These are phyloP conservation scores for Fusarium tricinctum DNA, from an alignment of 2,329 filamentous ascomycete genomes.

Conservation along the genomic window DNA sequence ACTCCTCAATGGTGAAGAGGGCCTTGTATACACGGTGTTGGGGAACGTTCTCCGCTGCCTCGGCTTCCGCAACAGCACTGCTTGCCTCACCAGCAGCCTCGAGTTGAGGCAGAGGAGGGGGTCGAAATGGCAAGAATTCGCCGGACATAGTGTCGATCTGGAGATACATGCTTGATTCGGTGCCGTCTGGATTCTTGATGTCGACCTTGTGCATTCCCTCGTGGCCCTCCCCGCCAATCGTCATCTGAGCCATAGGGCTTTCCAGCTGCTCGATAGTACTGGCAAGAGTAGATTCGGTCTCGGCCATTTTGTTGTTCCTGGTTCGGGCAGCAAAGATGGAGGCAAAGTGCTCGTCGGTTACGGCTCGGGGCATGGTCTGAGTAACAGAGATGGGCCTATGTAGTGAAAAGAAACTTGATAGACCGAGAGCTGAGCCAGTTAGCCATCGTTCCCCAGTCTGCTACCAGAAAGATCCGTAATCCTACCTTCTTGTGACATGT, in stretches of 20 bases:
- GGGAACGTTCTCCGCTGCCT: constrained; percentile 55
- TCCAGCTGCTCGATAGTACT: constrained; percentile 72
- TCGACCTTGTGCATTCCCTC: constrained; percentile 66
- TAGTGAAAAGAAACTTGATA: constrained; percentile 95
- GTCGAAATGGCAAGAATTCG: constrained; percentile 83
- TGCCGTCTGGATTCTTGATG: constrained; percentile 69
- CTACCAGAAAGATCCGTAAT: not conserved
- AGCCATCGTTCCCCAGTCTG: not conserved
- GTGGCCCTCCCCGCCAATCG: constrained; percentile 60
- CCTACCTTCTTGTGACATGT: constrained; percentile 77
- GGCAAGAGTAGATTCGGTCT: constrained; percentile 77
- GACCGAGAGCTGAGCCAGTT: constrained; percentile 76
- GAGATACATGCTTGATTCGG: constrained; percentile 71
- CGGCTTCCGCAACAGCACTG: constrained; percentile 51
- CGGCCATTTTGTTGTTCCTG: constrained; percentile 65
- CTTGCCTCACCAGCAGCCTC: constrained; percentile 60
- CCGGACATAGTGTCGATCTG: constrained; percentile 78
- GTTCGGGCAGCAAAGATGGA: constrained; percentile 79
- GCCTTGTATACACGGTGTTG: constrained; percentile 73
- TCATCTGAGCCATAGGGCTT: constrained; percentile 68
- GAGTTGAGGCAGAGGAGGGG: constrained; percentile 83
- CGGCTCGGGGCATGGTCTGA: constrained; percentile 79
- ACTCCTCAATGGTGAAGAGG: constrained; percentile 77
- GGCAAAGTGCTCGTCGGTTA: constrained; percentile 82
- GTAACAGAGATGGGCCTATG: constrained; percentile 94